A percentile compares a stretch with the other conserved stretches of the same genome.
Conservation (phyloP, 148 eudicot genomes). For the Beta vulgaris region DNA sequence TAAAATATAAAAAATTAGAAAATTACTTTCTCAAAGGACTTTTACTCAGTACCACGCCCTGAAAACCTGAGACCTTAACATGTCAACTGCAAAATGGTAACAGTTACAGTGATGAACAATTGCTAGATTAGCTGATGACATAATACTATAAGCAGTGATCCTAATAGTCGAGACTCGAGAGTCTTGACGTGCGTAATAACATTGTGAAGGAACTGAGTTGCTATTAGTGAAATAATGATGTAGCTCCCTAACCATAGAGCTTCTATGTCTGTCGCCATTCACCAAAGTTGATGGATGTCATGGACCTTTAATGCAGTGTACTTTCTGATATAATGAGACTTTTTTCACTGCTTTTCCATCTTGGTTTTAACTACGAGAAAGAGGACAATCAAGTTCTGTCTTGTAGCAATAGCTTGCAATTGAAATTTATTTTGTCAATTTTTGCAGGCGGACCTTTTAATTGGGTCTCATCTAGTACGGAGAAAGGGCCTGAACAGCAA, state of each 20-base stretch:
- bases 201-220: background rate
- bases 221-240: background rate
- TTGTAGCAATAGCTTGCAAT: conserved; percentile 2
- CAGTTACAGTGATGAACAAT: too few species aligned
- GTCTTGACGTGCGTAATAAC: background rate
- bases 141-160: background rate
- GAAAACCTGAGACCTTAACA: too few species aligned
- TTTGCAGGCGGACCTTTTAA: conserved; percentile 25
- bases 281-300: background rate
- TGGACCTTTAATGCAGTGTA: background rate
- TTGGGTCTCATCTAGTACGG: conserved; percentile 8
- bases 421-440: background rate
- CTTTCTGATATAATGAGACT: background rate
- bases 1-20: too few species aligned
- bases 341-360: background rate
- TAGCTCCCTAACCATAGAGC: background rate
- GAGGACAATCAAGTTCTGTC: background rate
- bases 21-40: background rate
- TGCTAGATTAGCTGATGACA: background rate
- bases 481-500: conserved; percentile 14
- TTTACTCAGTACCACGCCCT: too few species aligned
- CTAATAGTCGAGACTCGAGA: background rate
- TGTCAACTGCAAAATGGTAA: too few species aligned
- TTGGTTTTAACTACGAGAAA: background rate
- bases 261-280: background rate